Conservation (phyloP, 2,329 filamentous ascomycete genomes). For the Onygena corvina region DNA sequence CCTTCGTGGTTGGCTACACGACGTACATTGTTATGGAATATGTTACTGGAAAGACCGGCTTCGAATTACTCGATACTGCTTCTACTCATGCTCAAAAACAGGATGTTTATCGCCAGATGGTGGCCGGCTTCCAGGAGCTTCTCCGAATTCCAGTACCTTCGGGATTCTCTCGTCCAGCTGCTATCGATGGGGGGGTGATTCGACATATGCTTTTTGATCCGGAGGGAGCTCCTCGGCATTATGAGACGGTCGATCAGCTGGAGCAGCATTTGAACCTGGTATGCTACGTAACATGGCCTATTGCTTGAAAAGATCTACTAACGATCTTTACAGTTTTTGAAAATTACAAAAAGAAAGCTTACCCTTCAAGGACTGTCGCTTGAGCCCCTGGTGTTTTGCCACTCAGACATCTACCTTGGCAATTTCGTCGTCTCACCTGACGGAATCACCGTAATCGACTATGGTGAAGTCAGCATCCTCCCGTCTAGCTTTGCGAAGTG, state of each 20-base stretch:
- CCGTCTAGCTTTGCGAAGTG: constrained; percentile 15
- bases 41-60: constrained; percentile 2
- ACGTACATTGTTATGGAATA: constrained; percentile 11
- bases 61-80: constrained; percentile 7
- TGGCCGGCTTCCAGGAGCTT: constrained; percentile 13
- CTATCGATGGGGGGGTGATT: background rate
- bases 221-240: constrained; percentile 12
- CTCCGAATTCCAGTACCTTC: constrained; percentile 15
- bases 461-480: constrained; percentile 14
- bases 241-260: constrained; percentile 14
- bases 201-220: constrained; percentile 12
- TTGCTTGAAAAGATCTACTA: too few relatives aligned
- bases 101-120: constrained; percentile 11
- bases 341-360: constrained; percentile 8
- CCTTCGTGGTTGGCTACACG: constrained; percentile 3
- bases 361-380: constrained; percentile 11
- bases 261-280: constrained; percentile 16
- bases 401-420: constrained; percentile 13
- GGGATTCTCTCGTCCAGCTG: constrained; percentile 7
- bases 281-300: too few relatives aligned
- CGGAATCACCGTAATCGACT: constrained; percentile 15
- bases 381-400: constrained; percentile 18
- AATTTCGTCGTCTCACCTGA: constrained; percentile 17
- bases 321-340: constrained; percentile 10
- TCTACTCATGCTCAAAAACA: constrained; percentile 11